Evolutionary conservation across 2,329 filamentous ascomycete genomes (phyloP), one percentile per base, ranked within the genome.

Genomic region (Rhexocercosporidium sp.): DNA sequence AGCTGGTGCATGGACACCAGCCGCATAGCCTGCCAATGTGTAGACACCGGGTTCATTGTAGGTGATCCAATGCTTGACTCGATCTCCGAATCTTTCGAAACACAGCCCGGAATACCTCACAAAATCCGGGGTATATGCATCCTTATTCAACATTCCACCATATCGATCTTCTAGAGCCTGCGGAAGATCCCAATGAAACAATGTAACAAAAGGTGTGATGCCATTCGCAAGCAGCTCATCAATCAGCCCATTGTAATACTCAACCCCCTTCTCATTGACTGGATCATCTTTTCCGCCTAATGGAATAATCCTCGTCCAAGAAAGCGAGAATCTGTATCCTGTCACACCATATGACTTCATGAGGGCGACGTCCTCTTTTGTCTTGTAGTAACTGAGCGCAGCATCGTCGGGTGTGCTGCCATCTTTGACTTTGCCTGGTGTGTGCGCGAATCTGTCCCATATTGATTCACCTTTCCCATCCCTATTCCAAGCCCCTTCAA

Each of bases 31-130:
- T 39, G 95, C 86, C 66, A 95, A 89, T 66, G 90, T 88, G 73
- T 88, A 92, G 79, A 92, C 95, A 87, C 91, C 95, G 6, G 93
- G 93, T 81, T 96, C 92, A 78, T 95, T 95, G 82, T 94, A 93
- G 27, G 92, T 95, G 77, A 94, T 92, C 93, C 92, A 96, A 80
- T 92, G 85, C 82, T 93, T 93, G 76, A 93, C 92, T 78, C 89
- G 90, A 69, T 88, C 85, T 61, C 72, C 71, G 7, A 96, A 85
- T 1, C 88, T 86, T 77, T 90, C 85, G 82, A 93, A 96, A 75
- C 92, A 85, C 56, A 93, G 83, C 69, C 90, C 88, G 9, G 92
- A 91, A 76, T 94, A 96, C 79, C 90, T 82, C 75, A 92, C 89
- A 76, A 89, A 96, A 80, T 97, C 93, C 64, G 90, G 86, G 1